These are phyloP conservation scores for Komagataella kurtzmanii DNA, from an alignment of 805 yeast species.

Conservation along the genomic window DNA sequence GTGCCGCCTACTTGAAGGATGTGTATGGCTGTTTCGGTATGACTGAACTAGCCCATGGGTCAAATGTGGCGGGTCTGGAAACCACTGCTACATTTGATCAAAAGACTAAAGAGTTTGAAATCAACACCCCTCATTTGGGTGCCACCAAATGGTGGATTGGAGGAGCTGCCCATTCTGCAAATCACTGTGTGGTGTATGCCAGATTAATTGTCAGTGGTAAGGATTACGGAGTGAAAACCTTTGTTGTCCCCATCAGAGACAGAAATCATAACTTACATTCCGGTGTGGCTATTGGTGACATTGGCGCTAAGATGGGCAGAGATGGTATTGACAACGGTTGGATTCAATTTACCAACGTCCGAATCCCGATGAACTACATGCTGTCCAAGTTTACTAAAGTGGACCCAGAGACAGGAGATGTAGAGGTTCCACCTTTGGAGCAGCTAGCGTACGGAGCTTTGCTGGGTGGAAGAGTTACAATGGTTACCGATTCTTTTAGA, in stretches of 20 bases:
- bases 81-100: constrained; percentile 79
- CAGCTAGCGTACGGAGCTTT: constrained; percentile 83
- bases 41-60: constrained; percentile 91
- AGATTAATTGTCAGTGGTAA: constrained; percentile 67
- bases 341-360: constrained; percentile 81
- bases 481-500: constrained; percentile 80
- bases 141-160: constrained; percentile 99
- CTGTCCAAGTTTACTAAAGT: constrained; percentile 69
- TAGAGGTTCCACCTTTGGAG: constrained; percentile 70
- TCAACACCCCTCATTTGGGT: constrained; percentile 80
- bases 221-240: constrained; percentile 87
- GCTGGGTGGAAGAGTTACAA: constrained; percentile 77
- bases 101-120: constrained; percentile 49
- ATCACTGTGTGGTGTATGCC: constrained; percentile 79
- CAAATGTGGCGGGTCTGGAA: constrained; percentile 86
- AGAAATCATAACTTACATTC: constrained; percentile 57
- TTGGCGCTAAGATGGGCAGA: constrained; percentile 92
- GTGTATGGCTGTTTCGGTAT: constrained; percentile 83
- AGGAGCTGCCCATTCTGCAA: constrained; percentile 92
- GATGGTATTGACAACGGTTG: constrained; percentile 95
- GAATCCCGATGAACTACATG: constrained; percentile 77
- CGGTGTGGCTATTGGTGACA: constrained; percentile 80
- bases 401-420: constrained; percentile 44
- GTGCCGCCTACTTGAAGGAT: constrained; percentile 43
- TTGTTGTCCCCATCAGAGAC: constrained; percentile 84